Base-by-base conservation (phyloP, 148 eudicot genomes). In the Rhododendron molle region DNA sequence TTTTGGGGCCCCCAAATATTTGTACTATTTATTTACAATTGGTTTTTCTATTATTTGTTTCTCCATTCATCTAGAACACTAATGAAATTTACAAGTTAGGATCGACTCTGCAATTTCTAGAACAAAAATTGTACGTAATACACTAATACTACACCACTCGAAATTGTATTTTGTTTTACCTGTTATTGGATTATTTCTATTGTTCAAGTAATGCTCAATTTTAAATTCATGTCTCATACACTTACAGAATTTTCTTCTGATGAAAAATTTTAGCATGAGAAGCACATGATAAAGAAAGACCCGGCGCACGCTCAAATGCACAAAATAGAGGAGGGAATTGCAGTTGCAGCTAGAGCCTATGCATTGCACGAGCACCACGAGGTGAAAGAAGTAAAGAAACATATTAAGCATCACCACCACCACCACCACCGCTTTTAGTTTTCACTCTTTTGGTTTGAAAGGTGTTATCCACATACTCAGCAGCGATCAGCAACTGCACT, bases 301-400 rank as follows among this genome's bases (percentile, higher is more conserved):
- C 92, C 93, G 34, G 92, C 89, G 81, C 89, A 92, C 44, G 91
- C 90, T 13, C 94, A 90, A 88, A 90, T 52, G 89, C 94, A 93
- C 90, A 90, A 89, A 84, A 72, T 92, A 28, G 91, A 87, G 87
- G 92, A 92, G 40, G 89, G 87, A 23, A 74, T 77, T 0, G 95
- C 92, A 0, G 90, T 90, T 3, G 94, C 92, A 10, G 82, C 93
- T 0, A 93, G 91, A 52, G 95, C 93, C 34, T 90, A 78, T 46
- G 92, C 86, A 2, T 89, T 92, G 82, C 94, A 92, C 32, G 95
- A 93, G 89, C 92, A 90, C 71, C 94, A 92, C 83, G 89, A 92
- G 88, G 91, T 89, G 90, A 54, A 54, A 54, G 60, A 54, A 15
- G 90, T 90, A 10, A 90, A 90, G 87, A 83, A 90, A 2, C 89